Percentiles rank a stretch among this genome's conserved stretches.
Evolutionary conservation across 306 rosid genomes (phyloP).

Genomic region (Casuarina equisetifolia): DNA sequence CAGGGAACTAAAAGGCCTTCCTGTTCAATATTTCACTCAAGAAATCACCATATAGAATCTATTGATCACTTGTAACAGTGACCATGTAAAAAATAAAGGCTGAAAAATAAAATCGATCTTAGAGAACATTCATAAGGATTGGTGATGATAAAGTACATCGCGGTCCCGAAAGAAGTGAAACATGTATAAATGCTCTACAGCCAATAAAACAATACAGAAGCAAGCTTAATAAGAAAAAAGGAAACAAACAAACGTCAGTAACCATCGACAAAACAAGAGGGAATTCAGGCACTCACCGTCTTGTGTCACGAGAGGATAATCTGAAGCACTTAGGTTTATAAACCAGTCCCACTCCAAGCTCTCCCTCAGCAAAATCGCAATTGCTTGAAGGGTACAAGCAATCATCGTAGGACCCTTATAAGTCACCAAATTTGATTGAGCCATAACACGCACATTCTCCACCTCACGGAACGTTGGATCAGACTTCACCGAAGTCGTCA

Average conservation of each 20-base stretch:
- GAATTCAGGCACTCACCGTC: slow-evolving; percentile 62
- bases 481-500: slow-evolving; percentile 76
- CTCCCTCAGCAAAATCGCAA: slow-evolving; percentile 85
- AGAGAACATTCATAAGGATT: slow-evolving; percentile 6
- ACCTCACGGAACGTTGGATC: slow-evolving; percentile 76
- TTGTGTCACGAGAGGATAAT: slow-evolving; percentile 97
- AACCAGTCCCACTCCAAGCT: slow-evolving; percentile 80
- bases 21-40: slow-evolving; percentile 19
- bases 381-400: slow-evolving; percentile 96
- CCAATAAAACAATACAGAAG: slow-evolving; percentile 13
- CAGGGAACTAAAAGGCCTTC: slow-evolving; percentile 20
- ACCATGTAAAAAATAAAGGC: slow-evolving; percentile 15
- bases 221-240: slow-evolving; percentile 16
- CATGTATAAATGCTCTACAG: slow-evolving; percentile 6
- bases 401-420: slow-evolving; percentile 99
- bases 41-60: slow-evolving; percentile 15
- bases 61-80: slow-evolving; percentile 7
- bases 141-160: not conserved
- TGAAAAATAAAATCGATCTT: not conserved
- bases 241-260: not conserved
- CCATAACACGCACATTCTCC: slow-evolving; percentile 90
- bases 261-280: slow-evolving; percentile 15
- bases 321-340: slow-evolving; percentile 95
- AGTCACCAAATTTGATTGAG: slow-evolving; percentile 79
- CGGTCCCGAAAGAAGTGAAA: not conserved